Base-by-base conservation (phyloP, 139 green algal species). In the Chlorella sp. region DNA sequence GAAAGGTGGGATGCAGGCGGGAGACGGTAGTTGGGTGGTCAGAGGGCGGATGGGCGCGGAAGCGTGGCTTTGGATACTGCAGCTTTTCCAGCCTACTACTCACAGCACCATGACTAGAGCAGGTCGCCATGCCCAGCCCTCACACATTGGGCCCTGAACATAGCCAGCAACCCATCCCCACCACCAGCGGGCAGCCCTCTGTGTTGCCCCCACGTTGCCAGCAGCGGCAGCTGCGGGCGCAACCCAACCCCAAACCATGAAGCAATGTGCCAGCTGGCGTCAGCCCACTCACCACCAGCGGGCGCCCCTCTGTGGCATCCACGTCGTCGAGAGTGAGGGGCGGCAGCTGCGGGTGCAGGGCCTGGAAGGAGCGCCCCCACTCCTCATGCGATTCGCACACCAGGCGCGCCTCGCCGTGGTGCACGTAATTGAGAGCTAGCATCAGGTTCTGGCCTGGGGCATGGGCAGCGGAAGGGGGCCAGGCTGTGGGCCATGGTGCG, bases 341-440 rank as follows among this genome's bases (percentile, higher is more conserved):
- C 22, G 92, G 93, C 69, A 97, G 87, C 1, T 69, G 86, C 4
- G 67, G 64, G 65, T 93, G 90, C 34, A 90, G 79, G 13, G 58
- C 76, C 76, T 92, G 85, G 82, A 98, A 97, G 16, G 83, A 40
- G 11, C 70, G 14, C 26, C 96, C 96, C 96, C 96, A 98, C 46
- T 92, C 86, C 5, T 82, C 82, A 82, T 99, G 96, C 17, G 93
- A 94, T 3, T 86, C 65, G 85, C 92, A 97, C 32, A 99, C 94
- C 7, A 90, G 70, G 11, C 86, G 67, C 5, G 94, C 91, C 68
- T 98, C 92, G 17, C 96, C 96, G 65, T 72, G 68, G 67, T 93
- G 64, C 11, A 96, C 94, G 88, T 99, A 99, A 83, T 99, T 99
- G 22, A 99, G 88, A 0, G 91, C 94, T 67, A 99, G 91, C 44